phyloP scores from a whole-genome alignment of 2,329 filamentous ascomycete genomes.

The Hypoxylon sp. region DNA sequence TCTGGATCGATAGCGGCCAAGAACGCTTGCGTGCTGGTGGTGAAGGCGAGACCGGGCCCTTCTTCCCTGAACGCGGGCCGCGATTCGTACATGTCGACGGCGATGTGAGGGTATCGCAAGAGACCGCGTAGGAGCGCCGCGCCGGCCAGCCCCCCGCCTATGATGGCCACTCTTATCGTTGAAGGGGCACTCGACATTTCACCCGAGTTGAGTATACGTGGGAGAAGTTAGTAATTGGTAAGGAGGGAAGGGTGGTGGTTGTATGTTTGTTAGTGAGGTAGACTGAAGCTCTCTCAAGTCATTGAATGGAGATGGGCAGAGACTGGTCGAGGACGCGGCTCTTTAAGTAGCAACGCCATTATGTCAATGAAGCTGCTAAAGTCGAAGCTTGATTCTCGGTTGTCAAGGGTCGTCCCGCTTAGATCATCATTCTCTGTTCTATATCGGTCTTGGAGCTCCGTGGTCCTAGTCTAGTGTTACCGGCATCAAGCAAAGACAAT shows the following conservation, averaged over 20 bases:
- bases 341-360: slow-evolving; percentile 25
- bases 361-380: background rate
- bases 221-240: background rate
- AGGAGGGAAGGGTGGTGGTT: background rate
- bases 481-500: slow-evolving; percentile 1
- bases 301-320: background rate
- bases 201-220: background rate
- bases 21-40: slow-evolving; percentile 38
- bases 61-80: slow-evolving; percentile 45
- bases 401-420: slow-evolving; percentile 9
- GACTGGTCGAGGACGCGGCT: slow-evolving; percentile 8
- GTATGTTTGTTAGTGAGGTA: background rate
- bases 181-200: slow-evolving; percentile 32
- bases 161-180: slow-evolving; percentile 48
- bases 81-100: slow-evolving; percentile 48
- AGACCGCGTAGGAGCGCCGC: slow-evolving; percentile 46
- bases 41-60: slow-evolving; percentile 41
- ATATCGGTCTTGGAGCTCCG: slow-evolving; percentile 10
- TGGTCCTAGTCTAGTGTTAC: slow-evolving; percentile 3
- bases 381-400: slow-evolving; percentile 11
- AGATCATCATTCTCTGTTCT: slow-evolving; percentile 6
- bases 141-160: slow-evolving; percentile 47
- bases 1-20: slow-evolving; percentile 45
- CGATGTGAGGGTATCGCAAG: slow-evolving; percentile 46
- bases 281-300: background rate